Base-by-base conservation (phyloP, 2,329 filamentous ascomycete species). In the Exophiala spinifera region DNA sequence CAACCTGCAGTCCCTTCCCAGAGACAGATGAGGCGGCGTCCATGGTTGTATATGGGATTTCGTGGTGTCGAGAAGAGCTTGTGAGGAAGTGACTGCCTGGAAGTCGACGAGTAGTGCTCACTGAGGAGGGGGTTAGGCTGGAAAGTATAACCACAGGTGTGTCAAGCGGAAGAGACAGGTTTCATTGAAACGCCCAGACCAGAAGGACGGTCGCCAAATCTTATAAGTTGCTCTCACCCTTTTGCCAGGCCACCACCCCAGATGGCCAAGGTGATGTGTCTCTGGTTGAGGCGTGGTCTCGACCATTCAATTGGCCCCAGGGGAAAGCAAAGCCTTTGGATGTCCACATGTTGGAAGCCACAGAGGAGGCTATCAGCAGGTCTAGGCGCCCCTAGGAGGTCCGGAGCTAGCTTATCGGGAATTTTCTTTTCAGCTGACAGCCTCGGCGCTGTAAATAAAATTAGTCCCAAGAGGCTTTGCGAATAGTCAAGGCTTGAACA, bases 1-100 rank as follows among this genome's bases (percentile, higher is more conserved):
- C 61, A 37, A 63, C 56, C 36, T 60, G 49, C 8, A 64, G 54
- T 17, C 48, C 46, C 36, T 44, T 45, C 31, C 39, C 34, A 25
- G 39, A 23, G 19, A 14, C 45, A 34, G 39, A 23, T 33, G n/a
- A 28, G 19, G 45, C 20, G 14, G 39, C 19, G 13, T 33, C 23
- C 33, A 21, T 33, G 15, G 13, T 34, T 10, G 28, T 10, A 10
- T 2, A 33, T 39, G 20, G 20, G 13, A n/a, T n/a, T 6, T 20
- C n/a, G n/a, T 46, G n/a, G 31, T 31, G 28, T 31, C 10, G 28
- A 31, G 10, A 31, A 31, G 10, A 2, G 28, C 11, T 10, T 10
- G 11, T 31, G 28, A 31, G 28, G 28, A 31, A 31, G 28, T 31
- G 28, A 10, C 28, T 31, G 28, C 8, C 28, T 5, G 28, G 11